Base-by-base conservation (phyloP, 169 alveolate species). In the Babesia bovis region DNA sequence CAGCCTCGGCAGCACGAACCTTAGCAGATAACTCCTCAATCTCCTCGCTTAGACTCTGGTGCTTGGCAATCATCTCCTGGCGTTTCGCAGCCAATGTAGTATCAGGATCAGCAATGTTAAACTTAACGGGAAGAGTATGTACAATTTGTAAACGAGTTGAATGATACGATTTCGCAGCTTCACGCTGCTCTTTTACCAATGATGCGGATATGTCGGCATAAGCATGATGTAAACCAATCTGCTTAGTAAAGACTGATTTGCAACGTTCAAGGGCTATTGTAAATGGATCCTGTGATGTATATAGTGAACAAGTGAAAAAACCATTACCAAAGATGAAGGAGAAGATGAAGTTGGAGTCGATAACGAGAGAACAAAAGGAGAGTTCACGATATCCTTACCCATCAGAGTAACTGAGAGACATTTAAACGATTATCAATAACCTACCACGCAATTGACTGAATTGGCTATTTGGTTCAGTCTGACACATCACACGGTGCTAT, bases 331-430 rank as follows among this genome's bases (percentile, higher is more conserved):
- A 2, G 42, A 32, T 7, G 42, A 1, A 12, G 26, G 25, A 1
- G 42, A 25, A 26, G 42, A 40, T 35, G 50, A 7, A 10, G 47
- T 1, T 19, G 28, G 44, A 1, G 60, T 13, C 21, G 59, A 32
- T 36, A 33, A 2, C 0, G 73, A 63, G 4, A 63, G 42, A 15
- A 19, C 50, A 60, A 63, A 78, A 30, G 87, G 87, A 10, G 87
- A 78, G 45, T 78, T 78, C 28, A 57, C 32, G 2, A 78, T 35
- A 30, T 78, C 82, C 41, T 68, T 78, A 2, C 87, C 87, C 50
- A 78, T 50, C n/a, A 78, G 49, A 3, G 82, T 78, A 13, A 78
- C 87, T 78, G 25, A 12, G 0, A 25, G 17, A 44, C 0, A 3
- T 52, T 5, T 51, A 23, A 7, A 19, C 25, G 5, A 40, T 17